phyloP scores from a whole-genome alignment of 1,284 basidiomycete genomes.

The Papiliotrema flavescens region DNA sequence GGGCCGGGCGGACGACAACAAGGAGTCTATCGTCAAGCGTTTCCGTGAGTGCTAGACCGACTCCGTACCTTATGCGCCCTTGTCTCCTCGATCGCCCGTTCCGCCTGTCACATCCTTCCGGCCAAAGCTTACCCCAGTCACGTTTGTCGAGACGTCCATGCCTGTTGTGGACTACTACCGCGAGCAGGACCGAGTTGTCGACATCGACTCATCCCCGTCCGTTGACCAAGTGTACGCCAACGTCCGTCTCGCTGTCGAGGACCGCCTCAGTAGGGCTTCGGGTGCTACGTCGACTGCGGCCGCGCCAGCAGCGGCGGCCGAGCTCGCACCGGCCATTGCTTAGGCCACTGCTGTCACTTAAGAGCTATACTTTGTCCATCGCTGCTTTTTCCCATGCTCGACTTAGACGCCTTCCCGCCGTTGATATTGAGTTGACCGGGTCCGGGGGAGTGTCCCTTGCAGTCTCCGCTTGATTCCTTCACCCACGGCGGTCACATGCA shows the following conservation, averaged over 20 bases:
- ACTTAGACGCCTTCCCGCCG: too few species aligned
- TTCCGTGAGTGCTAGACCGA: conserved; percentile 67
- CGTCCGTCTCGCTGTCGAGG: conserved; percentile 58
- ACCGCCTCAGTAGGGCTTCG: conserved; percentile 17
- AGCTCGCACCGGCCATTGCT: too few species aligned
- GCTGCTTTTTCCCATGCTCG: too few species aligned
- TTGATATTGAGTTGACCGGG: too few species aligned
- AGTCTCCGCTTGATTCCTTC: too few species aligned
- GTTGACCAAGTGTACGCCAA: conserved; percentile 70
- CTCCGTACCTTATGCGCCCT: too few species aligned
- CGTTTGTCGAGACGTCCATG: conserved; percentile 90
- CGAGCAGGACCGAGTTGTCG: conserved; percentile 66
- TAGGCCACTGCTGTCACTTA: too few species aligned
- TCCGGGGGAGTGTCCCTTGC: too few species aligned
- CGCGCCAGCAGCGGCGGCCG: too few species aligned
- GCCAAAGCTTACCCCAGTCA: conserved; percentile 55
- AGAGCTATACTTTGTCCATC: too few species aligned
- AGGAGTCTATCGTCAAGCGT: conserved; percentile 91
- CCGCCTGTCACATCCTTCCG: not conserved
- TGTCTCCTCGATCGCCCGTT: not conserved
- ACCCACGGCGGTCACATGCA: too few species aligned
- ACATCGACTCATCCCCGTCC: conserved; percentile 74
- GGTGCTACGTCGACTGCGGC: too few species aligned
- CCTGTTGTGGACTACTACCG: conserved; percentile 90
- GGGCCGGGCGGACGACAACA: conserved; percentile 55